Evolutionary conservation across 192 early-diverging fungal genomes (phyloP).

Genomic region (Coemansia sp.): DNA sequence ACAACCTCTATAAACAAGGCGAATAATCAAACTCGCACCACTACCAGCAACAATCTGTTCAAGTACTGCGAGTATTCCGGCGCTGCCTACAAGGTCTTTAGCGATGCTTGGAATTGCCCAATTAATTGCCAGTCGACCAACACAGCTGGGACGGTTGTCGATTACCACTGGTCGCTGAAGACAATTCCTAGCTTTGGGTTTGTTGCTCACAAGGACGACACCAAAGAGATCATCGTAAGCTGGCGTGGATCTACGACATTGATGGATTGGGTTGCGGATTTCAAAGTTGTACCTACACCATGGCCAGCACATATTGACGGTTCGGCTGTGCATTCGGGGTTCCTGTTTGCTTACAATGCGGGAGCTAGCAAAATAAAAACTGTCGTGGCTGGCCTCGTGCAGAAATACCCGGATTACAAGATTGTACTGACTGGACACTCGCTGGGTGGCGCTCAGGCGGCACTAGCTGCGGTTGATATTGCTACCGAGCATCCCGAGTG

Average conservation of each 20-base stretch:
- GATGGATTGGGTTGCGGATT: constrained; percentile 36
- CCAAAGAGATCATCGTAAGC: constrained; percentile 33
- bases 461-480: constrained; percentile 32
- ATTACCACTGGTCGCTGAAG: constrained; percentile 40
- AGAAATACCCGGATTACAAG: constrained; percentile 40
- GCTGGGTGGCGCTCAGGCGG: constrained; percentile 46
- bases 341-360: constrained; percentile 36
- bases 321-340: constrained; percentile 50
- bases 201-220: constrained; percentile 43
- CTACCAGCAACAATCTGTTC: constrained; percentile 5
- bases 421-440: constrained; percentile 52
- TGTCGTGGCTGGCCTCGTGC: constrained; percentile 23
- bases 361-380: constrained; percentile 7
- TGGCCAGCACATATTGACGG: constrained; percentile 37
- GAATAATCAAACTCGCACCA: not conserved
- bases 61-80: constrained; percentile 49
- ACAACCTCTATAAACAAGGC: not conserved
- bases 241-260: constrained; percentile 25
- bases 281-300: constrained; percentile 20
- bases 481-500: constrained; percentile 21
- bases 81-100: constrained; percentile 45
- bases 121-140: constrained; percentile 41
- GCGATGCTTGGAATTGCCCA: constrained; percentile 38
- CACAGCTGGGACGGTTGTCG: constrained; percentile 42
- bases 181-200: constrained; percentile 41